Conservation (phyloP, 2,329 filamentous ascomycete genomes). For the Fusarium acutatum region DNA sequence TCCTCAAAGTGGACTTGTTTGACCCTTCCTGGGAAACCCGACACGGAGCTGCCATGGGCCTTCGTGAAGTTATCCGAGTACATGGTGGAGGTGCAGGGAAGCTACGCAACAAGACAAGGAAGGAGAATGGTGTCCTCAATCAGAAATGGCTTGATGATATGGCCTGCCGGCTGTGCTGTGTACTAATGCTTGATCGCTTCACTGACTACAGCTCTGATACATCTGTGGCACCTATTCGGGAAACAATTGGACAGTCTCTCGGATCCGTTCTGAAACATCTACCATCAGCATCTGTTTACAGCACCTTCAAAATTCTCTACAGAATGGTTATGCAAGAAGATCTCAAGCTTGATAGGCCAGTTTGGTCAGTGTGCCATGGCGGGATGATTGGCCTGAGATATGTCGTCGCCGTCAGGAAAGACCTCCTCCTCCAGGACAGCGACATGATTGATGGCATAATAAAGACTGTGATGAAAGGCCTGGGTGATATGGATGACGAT, state of each 20-base stretch:
- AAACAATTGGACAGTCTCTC: conserved; percentile 93
- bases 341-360: conserved; percentile 73
- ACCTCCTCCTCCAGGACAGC: conserved; percentile 83
- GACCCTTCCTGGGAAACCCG: conserved; percentile 94
- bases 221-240: conserved; percentile 93
- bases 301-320: conserved; percentile 85
- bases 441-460: conserved; percentile 93
- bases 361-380: conserved; percentile 96
- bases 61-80: conserved; percentile 90
- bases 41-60: conserved; percentile 93
- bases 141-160: conserved; percentile 91
- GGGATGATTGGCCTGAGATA: conserved; percentile 98
- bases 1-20: conserved; percentile 92
- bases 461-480: conserved; percentile 90
- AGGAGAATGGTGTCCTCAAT: conserved; percentile 83
- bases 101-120: conserved; percentile 70
- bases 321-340: conserved; percentile 93
- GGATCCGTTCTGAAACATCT: conserved; percentile 90
- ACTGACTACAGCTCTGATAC: conserved; percentile 98
- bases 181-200: conserved; percentile 97
- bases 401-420: conserved; percentile 92
- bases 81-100: conserved; percentile 91
- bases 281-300: conserved; percentile 78
- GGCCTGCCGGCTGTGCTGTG: conserved; percentile 92
- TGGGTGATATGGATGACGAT: conserved; percentile 92